Base-by-base conservation (phyloP, 2,329 filamentous ascomycete genomes). In the Diplocarpon mali region DNA sequence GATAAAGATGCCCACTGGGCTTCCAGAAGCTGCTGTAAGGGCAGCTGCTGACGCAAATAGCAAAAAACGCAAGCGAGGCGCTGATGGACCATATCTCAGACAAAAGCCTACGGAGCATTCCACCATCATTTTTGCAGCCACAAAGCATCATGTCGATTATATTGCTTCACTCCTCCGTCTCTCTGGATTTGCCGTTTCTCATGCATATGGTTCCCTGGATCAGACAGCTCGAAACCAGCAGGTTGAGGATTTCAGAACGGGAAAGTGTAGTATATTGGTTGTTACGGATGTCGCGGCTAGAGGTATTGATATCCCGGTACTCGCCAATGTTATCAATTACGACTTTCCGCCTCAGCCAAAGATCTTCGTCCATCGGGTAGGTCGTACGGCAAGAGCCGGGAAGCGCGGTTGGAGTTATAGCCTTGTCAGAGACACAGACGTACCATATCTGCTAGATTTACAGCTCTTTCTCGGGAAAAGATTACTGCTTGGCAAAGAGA, bases 301-400 rank as follows among this genome's bases (percentile, higher is more conserved):
- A 71, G 90, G 92, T 78, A 93, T 98, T 50, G 92, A 98, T 77
- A 95, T 98, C 54, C 92, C 92, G 0, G 76, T 95, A 38, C 73
- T 98, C 30, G 89, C 87, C 45, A 96, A 98, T 61, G 92, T 98
- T 47, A 90, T 98, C 69, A 96, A 98, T 69, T 98, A 94, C 65
- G 90, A 96, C 60, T 98, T 98, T 53, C 90, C 92, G 2, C 85
- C 90, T 1, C 92, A 96, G 59, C 87, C 92, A 15, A 98, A 98
- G 66, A 80, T 98, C 35, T 98, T 93, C 58, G 84, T 98, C 24
- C 92, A 98, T 65, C 82, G 92, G 61, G 92, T 98, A 38, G 92
- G 92, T 57, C 82, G 92, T 67, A 98, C 93, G 20, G 93, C 92
- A 34, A 80, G 92, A 75, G 93, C 93, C 36, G 92, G 90, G 12